Conservation (phyloP, 805 yeast genomes). For the Nakazawaea peltata region DNA sequence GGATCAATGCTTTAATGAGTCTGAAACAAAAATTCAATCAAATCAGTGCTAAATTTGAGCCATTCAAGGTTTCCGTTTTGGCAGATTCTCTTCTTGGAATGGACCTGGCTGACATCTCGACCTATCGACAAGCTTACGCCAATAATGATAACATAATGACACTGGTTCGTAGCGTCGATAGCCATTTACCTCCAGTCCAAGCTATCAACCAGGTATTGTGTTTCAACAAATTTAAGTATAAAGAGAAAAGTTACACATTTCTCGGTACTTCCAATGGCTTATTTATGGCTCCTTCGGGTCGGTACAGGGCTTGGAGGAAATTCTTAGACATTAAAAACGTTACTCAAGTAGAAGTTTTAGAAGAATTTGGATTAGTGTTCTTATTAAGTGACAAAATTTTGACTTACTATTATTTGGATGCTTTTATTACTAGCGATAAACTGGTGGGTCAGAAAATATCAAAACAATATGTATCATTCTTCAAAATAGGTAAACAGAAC, state of each 20-base stretch:
- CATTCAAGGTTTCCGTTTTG: slow-evolving; percentile 44
- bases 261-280: slow-evolving; percentile 63
- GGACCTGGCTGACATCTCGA: slow-evolving; percentile 42
- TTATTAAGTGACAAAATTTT: slow-evolving; percentile 52
- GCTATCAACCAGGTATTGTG: slow-evolving; percentile 32
- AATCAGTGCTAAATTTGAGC: slow-evolving; percentile 32
- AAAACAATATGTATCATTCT: slow-evolving; percentile 49
- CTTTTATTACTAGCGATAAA: slow-evolving; percentile 46
- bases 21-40: slow-evolving; percentile 12
- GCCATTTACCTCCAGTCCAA: slow-evolving; percentile 2
- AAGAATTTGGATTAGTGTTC: slow-evolving; percentile 45
- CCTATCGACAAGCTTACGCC: slow-evolving; percentile 29
- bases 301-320: slow-evolving; percentile 45
- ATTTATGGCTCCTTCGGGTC: slow-evolving; percentile 37
- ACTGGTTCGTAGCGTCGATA: background rate
- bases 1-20: slow-evolving; percentile 3
- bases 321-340: slow-evolving; percentile 46
- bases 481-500: slow-evolving; percentile 63
- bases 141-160: slow-evolving; percentile 1
- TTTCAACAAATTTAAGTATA: slow-evolving; percentile 35
- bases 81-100: slow-evolving; percentile 59
- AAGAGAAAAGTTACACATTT: slow-evolving; percentile 37
- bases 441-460: slow-evolving; percentile 42
- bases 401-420: slow-evolving; percentile 55
- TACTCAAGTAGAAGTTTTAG: slow-evolving; percentile 52